Base-by-base conservation (phyloP, 129 eudicot species). In the Lactuca sativa region DNA sequence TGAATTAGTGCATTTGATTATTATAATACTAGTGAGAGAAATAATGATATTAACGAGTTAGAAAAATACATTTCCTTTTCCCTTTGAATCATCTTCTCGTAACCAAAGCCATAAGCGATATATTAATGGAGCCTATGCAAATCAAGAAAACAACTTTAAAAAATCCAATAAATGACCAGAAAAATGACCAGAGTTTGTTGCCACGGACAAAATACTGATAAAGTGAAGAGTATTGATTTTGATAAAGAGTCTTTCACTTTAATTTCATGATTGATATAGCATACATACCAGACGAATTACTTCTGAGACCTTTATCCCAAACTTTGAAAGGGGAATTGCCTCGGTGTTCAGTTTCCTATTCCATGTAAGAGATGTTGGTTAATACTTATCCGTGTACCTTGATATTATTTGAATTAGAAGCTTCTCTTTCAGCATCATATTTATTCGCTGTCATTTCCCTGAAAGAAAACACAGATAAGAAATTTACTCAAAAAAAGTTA, bases 51-150 rank as follows among this genome's bases (percentile, higher is more conserved):
- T n/a, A n/a, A n/a, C n/a, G 68, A 66, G 7, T 55, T 56, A 52
- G 56, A 59, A 13, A 49, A 15, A 9, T 51, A 72, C 62, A 59
- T 43, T 80, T 82, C 87, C 92, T 72, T 71, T 72, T 74, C 86
- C 85, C 77, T 59, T 73, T 44, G 70, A 48, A 58, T 81, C 83
- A 74, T 86, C 90, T 74, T 86, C 84, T 69, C 71, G 78, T 21
- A 77, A 68, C 62, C 80, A 33, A 38, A 90, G 83, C 92, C 95
- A 89, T 62, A 93, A 68, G 62, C 97, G 83, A 62, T 78, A 93
- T 79, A 96, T 96, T 62, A 89, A 59, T 54, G 96, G 95, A 43
- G 92, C 90, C 98, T 93, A 76, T 69, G 67, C 53, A 62, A 68
- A 73, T 17, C 31, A 76, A 72, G 51, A 37, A 68, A 58, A 65